Evolutionary conservation across 1,284 basidiomycete species (phyloP).

Genomic region (Athelia sp.): DNA sequence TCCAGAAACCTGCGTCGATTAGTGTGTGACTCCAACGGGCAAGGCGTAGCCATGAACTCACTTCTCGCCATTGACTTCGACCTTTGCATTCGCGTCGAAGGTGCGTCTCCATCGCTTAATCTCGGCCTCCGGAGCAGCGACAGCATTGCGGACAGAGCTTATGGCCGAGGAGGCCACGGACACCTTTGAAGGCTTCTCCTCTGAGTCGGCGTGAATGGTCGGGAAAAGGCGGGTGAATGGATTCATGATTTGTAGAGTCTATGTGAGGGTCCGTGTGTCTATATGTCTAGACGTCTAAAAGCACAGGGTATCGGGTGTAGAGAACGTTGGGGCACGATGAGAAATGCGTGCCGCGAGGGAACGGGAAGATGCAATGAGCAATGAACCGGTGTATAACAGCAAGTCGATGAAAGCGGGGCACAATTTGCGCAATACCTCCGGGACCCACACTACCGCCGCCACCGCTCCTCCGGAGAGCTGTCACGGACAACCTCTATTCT

Average conservation of each 20-base stretch:
- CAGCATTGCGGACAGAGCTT: conserved; percentile 57
- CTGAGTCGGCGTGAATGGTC: conserved; percentile 49
- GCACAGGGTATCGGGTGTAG: neutral
- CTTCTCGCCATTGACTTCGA: conserved; percentile 72
- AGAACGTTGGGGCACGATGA: neutral
- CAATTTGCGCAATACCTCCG: too few relatives aligned
- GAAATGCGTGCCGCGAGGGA: neutral
- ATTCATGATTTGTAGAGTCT: conserved; percentile 14
- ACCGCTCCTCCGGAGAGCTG: too few relatives aligned
- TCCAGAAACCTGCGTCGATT: conserved; percentile 63
- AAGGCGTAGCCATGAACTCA: conserved; percentile 49
- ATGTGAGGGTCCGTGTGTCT: too few relatives aligned
- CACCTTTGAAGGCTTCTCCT: conserved; percentile 15
- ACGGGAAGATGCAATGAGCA: too few relatives aligned
- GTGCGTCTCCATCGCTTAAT: conserved; percentile 81
- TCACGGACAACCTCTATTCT: too few relatives aligned
- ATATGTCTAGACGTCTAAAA: too few relatives aligned
- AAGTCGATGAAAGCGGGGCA: too few relatives aligned
- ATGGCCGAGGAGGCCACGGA: conserved; percentile 50
- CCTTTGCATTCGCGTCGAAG: conserved; percentile 80
- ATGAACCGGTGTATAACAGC: too few relatives aligned
- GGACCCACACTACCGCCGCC: neutral
- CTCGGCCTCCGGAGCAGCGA: conserved; percentile 76
- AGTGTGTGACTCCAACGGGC: conserved; percentile 36
- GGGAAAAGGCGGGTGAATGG: conserved; percentile 36